Percentiles rank a stretch among this genome's conserved stretches.
Evolutionary conservation across 768 basidiomycete genomes (phyloP).

Genomic region (Suillus cothurnatus): DNA sequence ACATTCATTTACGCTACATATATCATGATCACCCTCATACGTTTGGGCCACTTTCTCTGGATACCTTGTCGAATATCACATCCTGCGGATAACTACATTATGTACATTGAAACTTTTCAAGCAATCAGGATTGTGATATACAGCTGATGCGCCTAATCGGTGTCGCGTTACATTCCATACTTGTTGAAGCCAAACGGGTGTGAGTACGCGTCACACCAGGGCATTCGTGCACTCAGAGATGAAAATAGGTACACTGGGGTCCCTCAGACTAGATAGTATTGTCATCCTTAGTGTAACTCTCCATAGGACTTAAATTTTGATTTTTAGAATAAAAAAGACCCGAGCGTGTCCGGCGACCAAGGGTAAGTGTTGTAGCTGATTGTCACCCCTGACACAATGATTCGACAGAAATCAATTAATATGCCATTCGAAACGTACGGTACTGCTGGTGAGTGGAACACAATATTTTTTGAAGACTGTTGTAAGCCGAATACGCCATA

Average conservation of each 20-base stretch:
- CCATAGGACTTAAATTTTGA: too few relatives aligned
- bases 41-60: conserved; percentile 10
- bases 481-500: conserved; percentile 40
- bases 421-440: conserved; percentile 31
- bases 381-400: conserved; percentile 43
- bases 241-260: too few relatives aligned
- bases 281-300: too few relatives aligned
- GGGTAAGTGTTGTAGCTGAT: conserved; percentile 48
- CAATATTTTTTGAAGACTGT: conserved; percentile 46
- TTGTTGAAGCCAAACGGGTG: conserved; percentile 34
- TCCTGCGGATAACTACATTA: background rate
- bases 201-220: too few relatives aligned
- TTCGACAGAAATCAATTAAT: background rate
- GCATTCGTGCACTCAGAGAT: too few relatives aligned
- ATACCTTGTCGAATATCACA: conserved; percentile 9
- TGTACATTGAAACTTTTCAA: background rate
- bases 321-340: too few relatives aligned
- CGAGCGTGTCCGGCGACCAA: conserved; percentile 49
- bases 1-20: conserved; percentile 24
- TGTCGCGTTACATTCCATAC: conserved; percentile 58
- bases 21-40: conserved; percentile 2
- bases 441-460: conserved; percentile 46
- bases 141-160: conserved; percentile 55
- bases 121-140: conserved; percentile 23
- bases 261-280: too few relatives aligned